Percentiles rank a stretch among this genome's conserved stretches.
phyloP scores from a whole-genome alignment of 306 rosid species.

The Corylus avellana region DNA sequence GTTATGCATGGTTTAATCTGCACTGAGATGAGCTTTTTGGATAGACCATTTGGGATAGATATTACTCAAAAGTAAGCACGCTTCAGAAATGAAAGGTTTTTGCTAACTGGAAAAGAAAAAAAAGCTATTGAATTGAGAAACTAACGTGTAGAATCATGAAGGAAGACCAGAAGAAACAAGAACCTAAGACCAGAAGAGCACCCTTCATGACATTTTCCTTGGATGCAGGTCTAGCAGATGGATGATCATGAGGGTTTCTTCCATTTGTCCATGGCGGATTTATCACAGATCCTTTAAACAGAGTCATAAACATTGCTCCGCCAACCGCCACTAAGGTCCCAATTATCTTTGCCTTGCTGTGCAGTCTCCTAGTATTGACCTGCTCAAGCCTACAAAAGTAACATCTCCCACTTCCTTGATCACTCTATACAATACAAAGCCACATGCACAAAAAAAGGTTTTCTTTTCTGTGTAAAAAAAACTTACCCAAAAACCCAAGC shows the following conservation, averaged over 20 bases:
- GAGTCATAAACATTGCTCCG: conserved; percentile 52
- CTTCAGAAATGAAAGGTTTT: no score
- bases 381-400: conserved; percentile 47
- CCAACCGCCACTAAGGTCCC: conserved; percentile 47
- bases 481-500: conserved; percentile 48
- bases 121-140: not conserved
- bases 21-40: no score
- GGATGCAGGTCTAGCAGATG: conserved; percentile 13
- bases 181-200: conserved; percentile 40
- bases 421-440: no score
- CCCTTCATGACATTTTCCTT: conserved; percentile 45
- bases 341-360: conserved; percentile 44
- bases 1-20: no score
- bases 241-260: conserved; percentile 10
- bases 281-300: conserved; percentile 37
- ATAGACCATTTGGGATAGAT: no score
- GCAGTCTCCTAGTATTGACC: conserved; percentile 37
- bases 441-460: not conserved
- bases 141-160: conserved; percentile 50
- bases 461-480: not conserved
- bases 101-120: no score
- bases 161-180: conserved; percentile 51
- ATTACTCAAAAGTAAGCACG: no score
- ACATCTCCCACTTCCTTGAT: not conserved
- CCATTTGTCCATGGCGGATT: conserved; percentile 38